Evolutionary conservation across 208 protist genomes (phyloP).

Genomic region (Blastocrithidia nonstop): DNA sequence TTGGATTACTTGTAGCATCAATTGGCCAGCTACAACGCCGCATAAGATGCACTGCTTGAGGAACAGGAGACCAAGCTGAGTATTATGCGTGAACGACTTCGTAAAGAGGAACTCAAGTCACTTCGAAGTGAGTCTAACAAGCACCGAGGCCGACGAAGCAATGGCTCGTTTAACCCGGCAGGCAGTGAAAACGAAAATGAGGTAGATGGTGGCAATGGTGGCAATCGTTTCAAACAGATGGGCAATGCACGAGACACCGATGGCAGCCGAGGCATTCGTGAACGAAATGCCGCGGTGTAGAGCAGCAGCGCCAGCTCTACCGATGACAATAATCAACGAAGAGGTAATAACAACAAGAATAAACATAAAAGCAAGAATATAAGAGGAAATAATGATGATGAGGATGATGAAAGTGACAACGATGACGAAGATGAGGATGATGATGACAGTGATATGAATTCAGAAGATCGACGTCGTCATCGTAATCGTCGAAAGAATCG

Average conservation of each 20-base stretch:
- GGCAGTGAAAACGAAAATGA: conserved; percentile 32
- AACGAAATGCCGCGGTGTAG: conserved; percentile 29
- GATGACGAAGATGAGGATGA: background rate
- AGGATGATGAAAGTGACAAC: conserved; percentile 2
- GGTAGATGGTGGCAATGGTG: conserved; percentile 4
- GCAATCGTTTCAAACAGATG: background rate
- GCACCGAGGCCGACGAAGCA: conserved; percentile 7
- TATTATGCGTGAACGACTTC: conserved; percentile 79
- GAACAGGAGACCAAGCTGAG: conserved; percentile 77
- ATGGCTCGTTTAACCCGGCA: conserved; percentile 3
- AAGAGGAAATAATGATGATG: conserved; percentile 1
- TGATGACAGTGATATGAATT: background rate
- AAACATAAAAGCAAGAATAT: too few species aligned
- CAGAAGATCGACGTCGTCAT: background rate
- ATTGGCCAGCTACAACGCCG: conserved; percentile 75
- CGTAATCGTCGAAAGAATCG: background rate
- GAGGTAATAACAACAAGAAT: conserved; percentile 1
- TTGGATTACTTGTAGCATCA: conserved; percentile 88
- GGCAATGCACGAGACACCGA: conserved; percentile 2
- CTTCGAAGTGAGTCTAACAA: conserved; percentile 22
- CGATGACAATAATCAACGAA: conserved; percentile 7
- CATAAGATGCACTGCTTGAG: conserved; percentile 69
- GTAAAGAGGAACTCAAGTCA: conserved; percentile 77
- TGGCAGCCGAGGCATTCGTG: conserved; percentile 3
- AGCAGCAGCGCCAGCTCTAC: conserved; percentile 30